Evolutionary conservation across 202 grass and related monocot species (phyloP), one percentile per base, ranked within the genome.

Genomic region (Thinopyrum obtusiflorum): DNA sequence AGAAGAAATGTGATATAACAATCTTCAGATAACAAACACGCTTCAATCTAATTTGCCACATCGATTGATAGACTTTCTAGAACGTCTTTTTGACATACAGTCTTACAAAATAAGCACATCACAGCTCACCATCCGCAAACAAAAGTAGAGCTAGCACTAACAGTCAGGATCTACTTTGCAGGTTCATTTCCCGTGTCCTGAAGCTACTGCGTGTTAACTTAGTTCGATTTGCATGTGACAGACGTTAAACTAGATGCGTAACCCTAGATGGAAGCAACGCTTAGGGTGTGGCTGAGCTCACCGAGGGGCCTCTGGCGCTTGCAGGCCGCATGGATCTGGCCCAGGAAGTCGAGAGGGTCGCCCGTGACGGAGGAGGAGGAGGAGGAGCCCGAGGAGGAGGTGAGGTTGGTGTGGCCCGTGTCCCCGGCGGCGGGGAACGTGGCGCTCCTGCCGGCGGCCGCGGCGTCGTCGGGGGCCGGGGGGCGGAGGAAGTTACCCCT

Each of bases 401-500:
- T 86, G 42, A 87, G 80, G 85, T 90, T 91, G 71, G 85, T 36
- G 53, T 80, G 31, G 40, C 24, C 78, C 27, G 80, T 76, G 84
- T 88, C 69, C 51, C 83, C 89, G 62, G 69, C 24, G 82, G 77
- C 25, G 23, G 88, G 76, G 59, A 76, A 69, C 44, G 84, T 39
- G 57, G 31, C 8, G 49, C 83, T 61, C 84, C 73, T 90, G 18
- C 46, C 60, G 66, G 76, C 24, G 26, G 27, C 15, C 31, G n/a
- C 44, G 80, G 39, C 67, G 51, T 81, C 12, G 32, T 83, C 35
- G 29, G 80, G 33, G 62, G 78, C 15, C 46, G 90, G 81, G 35
- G 92, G 83, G 24, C 81, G 83, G 65, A 89, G 86, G 91, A 93
- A 94, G 33, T 88, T 84, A 93, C 82, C 92, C 91, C 86, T 98